A percentile compares a stretch with the other conserved stretches of the same genome.
Conservation (phyloP, 2,329 filamentous ascomycete genomes). For the Pseudogymnoascus sp. region DNA sequence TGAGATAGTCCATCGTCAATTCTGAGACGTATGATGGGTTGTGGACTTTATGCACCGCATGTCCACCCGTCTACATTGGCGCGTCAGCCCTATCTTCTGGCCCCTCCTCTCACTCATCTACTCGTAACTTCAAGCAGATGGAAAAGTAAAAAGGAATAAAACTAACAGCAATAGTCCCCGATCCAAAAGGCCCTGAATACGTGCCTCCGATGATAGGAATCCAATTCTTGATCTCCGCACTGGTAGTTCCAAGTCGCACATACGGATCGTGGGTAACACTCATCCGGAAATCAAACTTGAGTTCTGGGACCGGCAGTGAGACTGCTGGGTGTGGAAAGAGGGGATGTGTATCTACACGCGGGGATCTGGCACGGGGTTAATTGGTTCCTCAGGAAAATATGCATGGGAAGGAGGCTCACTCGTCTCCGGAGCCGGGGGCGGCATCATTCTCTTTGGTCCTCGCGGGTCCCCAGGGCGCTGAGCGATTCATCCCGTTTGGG, state of each 20-base stretch:
- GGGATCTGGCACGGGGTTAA: not conserved
- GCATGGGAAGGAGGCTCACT: not conserved
- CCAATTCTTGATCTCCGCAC: conserved; percentile 38
- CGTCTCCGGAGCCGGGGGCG: not conserved
- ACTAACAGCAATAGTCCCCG: conserved; percentile 35
- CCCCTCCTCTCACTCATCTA: conserved; percentile 14
- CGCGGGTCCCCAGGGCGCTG: not conserved
- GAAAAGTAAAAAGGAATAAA: not conserved
- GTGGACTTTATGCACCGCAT: conserved; percentile 9
- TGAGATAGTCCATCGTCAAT: conserved; percentile 41
- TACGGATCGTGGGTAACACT: conserved; percentile 37
- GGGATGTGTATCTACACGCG: not conserved
- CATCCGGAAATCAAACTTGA: conserved; percentile 43
- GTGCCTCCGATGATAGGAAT: conserved; percentile 39
- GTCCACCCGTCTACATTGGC: conserved; percentile 25
- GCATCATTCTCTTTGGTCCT: not conserved
- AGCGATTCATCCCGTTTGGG: not conserved
- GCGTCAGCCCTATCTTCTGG: conserved; percentile 31
- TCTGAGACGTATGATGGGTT: not conserved
- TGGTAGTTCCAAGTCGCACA: conserved; percentile 35
- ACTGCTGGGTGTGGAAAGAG: conserved; percentile 30
- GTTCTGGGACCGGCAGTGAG: conserved; percentile 37
- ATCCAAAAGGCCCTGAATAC: conserved; percentile 42
- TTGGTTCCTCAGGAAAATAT: not conserved
- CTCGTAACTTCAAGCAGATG: conserved; percentile 11